Evolutionary conservation across 23 red algal species (phyloP).

Genomic region (Agarophyton chilense): DNA sequence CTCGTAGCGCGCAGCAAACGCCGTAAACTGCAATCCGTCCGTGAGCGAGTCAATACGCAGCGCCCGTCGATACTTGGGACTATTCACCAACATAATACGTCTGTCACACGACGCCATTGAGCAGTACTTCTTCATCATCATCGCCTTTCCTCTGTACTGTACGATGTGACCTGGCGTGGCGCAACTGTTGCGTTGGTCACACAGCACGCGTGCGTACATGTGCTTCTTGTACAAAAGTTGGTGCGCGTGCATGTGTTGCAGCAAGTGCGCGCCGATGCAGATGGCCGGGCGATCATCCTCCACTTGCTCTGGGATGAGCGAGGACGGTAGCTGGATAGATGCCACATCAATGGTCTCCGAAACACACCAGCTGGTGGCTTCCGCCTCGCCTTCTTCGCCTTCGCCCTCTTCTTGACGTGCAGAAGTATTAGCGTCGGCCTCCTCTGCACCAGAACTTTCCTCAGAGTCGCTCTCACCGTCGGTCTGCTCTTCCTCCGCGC

Average conservation of each 20-base stretch:
- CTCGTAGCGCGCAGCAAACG: slow-evolving; percentile 18
- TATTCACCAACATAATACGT: slow-evolving; percentile 14
- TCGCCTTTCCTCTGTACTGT: neutral
- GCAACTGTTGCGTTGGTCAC: slow-evolving; percentile 2
- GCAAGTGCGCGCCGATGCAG: slow-evolving; percentile 2
- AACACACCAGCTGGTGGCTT: neutral
- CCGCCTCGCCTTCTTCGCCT: neutral
- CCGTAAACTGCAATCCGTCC: slow-evolving; percentile 1
- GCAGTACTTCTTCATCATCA: slow-evolving; percentile 35
- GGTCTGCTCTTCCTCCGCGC: neutral
- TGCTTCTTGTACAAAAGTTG: slow-evolving; percentile 7
- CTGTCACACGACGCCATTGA: neutral
- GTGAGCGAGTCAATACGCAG: neutral
- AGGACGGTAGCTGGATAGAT: neutral
- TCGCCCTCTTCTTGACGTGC: neutral
- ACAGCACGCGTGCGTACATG: slow-evolving; percentile 8
- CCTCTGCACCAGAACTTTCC: neutral
- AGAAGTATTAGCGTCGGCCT: neutral
- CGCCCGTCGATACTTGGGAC: neutral
- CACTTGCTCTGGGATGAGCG: neutral
- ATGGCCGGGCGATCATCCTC: slow-evolving; percentile 5
- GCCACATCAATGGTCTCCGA: neutral
- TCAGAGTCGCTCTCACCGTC: neutral
- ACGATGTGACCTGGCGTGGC: slow-evolving; percentile 14
- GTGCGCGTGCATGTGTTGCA: slow-evolving; percentile 9